phyloP scores from a whole-genome alignment of 352 stramenopile genomes.

The Elongisporangium anandrum region DNA sequence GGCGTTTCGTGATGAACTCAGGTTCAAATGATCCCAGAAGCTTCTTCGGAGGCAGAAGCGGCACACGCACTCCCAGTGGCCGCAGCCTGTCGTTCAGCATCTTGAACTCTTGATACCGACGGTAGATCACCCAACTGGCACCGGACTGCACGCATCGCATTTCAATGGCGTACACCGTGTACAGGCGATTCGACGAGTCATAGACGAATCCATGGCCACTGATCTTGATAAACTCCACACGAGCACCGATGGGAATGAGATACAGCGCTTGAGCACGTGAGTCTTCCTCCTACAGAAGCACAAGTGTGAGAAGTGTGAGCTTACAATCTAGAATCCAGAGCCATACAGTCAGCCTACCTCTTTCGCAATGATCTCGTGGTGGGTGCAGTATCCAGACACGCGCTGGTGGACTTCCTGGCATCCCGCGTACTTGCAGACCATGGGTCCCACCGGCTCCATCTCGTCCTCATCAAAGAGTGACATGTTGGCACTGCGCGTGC shows the following conservation, averaged over 20 bases:
- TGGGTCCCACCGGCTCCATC: slow-evolving; percentile 25
- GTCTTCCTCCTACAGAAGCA: slow-evolving; percentile 74
- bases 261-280: slow-evolving; percentile 78
- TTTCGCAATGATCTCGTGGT: slow-evolving; percentile 78
- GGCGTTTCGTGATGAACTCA: slow-evolving; percentile 73
- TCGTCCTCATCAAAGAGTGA: slow-evolving; percentile 41
- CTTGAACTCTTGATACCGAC: slow-evolving; percentile 84
- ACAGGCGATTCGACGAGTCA: slow-evolving; percentile 64
- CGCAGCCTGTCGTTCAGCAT: slow-evolving; percentile 63
- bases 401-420: slow-evolving; percentile 65
- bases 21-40: slow-evolving; percentile 79
- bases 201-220: slow-evolving; percentile 72
- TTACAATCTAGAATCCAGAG: too few species aligned
- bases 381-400: slow-evolving; percentile 59
- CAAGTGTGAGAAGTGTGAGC: too few species aligned
- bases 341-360: too few species aligned
- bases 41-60: slow-evolving; percentile 78
- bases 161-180: slow-evolving; percentile 77
- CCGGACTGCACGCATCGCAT: slow-evolving; percentile 73
- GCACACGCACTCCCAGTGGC: slow-evolving; percentile 62
- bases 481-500: slow-evolving; percentile 52
- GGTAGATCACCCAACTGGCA: slow-evolving; percentile 79
- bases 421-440: slow-evolving; percentile 42
- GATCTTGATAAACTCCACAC: slow-evolving; percentile 75
- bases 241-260: slow-evolving; percentile 61